Percentiles rank a stretch among this genome's conserved stretches.
Evolutionary conservation across 176 grass and related monocot genomes (phyloP).

Genomic region (Zea mays): Zm-B73-REFERENCE-NAM-5.0 NC_050104.1:21790501-21791000

Average conservation of each 20-base stretch:
- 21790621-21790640: not conserved
- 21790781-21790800: not conserved
- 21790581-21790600: slow-evolving; percentile 5
- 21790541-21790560: slow-evolving; percentile 21
- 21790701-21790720: not conserved
- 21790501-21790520: slow-evolving; percentile 18
- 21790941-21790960: too few species aligned
- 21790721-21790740: not conserved
- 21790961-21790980: too few species aligned
- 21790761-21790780: not conserved
- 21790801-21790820: not conserved
- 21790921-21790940: too few species aligned
- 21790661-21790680: not conserved
- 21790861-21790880: not conserved
- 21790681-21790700: not conserved
- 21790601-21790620: not conserved
- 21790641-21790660: not conserved
- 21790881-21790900: not conserved
- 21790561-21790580: slow-evolving; percentile 19
- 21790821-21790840: not conserved
- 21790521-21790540: slow-evolving; percentile 4
- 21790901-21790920: not conserved
- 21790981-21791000: too few species aligned
- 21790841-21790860: not conserved
- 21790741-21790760: slow-evolving; percentile 15